phyloP scores from a whole-genome alignment of 1,284 basidiomycete genomes.

The Naganishia sp. region DNA sequence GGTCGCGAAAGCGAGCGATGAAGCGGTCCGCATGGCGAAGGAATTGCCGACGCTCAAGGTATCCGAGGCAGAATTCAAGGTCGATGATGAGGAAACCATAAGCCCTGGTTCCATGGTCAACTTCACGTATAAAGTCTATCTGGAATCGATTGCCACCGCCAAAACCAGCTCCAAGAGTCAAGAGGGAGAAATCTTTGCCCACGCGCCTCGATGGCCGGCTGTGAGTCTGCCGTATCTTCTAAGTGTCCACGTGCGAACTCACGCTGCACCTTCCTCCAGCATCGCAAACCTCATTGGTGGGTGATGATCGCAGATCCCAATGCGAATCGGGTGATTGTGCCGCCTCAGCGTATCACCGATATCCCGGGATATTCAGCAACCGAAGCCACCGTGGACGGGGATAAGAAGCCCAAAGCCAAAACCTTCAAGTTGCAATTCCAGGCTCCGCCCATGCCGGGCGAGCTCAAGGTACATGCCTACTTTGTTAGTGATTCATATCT shows the following conservation, averaged over 20 bases:
- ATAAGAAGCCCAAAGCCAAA: slow-evolving; percentile 66
- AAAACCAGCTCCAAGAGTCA: slow-evolving; percentile 61
- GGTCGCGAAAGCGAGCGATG: slow-evolving; percentile 58
- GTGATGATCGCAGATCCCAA: slow-evolving; percentile 89
- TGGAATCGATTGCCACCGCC: slow-evolving; percentile 55
- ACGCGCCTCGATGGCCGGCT: slow-evolving; percentile 87
- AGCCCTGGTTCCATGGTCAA: slow-evolving; percentile 88
- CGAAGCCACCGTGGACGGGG: neutral
- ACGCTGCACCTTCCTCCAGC: slow-evolving; percentile 53
- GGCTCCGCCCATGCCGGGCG: slow-evolving; percentile 78
- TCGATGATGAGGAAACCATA: slow-evolving; percentile 85
- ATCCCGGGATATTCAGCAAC: slow-evolving; percentile 61
- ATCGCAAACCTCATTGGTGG: slow-evolving; percentile 87
- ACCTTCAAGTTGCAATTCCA: slow-evolving; percentile 92
- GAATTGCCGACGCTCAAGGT: slow-evolving; percentile 78
- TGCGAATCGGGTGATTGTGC: slow-evolving; percentile 83
- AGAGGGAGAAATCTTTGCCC: slow-evolving; percentile 66
- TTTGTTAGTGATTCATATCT: slow-evolving; percentile 85
- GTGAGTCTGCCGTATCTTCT: slow-evolving; percentile 57
- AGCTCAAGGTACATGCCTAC: slow-evolving; percentile 87
- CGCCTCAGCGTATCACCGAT: slow-evolving; percentile 80
- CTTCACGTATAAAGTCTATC: slow-evolving; percentile 77
- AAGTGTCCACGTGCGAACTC: neutral
- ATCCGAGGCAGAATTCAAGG: slow-evolving; percentile 83
- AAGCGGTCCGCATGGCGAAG: slow-evolving; percentile 69